Conservation (phyloP, 2,329 filamentous ascomycete genomes). For the Venturiaceae sp. region DNA sequence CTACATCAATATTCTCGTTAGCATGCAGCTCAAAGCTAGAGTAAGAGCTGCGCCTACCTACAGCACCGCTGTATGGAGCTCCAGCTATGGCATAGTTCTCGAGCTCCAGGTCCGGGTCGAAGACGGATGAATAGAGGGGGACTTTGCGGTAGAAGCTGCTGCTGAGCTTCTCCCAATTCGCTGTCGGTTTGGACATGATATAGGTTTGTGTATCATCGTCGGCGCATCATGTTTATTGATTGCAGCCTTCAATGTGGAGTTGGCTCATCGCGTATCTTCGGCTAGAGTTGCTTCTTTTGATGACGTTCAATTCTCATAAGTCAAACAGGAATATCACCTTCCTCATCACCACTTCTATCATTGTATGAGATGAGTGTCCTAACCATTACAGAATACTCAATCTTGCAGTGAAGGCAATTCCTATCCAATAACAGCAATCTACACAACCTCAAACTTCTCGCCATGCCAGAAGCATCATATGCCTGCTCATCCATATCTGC, state of each 20-base stretch:
- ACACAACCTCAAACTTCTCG: no score
- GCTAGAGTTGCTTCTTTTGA: neutral
- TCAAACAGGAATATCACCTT: no score
- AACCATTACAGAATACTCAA: no score
- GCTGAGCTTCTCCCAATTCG: conserved; percentile 90
- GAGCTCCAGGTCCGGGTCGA: conserved; percentile 86
- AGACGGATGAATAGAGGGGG: conserved; percentile 85
- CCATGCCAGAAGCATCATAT: no score
- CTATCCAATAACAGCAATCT: no score
- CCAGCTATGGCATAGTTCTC: conserved; percentile 89
- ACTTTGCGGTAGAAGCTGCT: conserved; percentile 93
- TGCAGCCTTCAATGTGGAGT: neutral
- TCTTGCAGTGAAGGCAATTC: no score
- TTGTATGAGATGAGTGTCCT: no score
- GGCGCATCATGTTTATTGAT: neutral
- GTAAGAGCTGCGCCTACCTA: conserved; percentile 51
- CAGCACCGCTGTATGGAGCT: conserved; percentile 84
- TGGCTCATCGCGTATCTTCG: neutral
- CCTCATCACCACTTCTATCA: no score
- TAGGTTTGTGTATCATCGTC: neutral
- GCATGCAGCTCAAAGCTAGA: neutral
- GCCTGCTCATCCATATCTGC: neutral
- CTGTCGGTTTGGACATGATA: conserved; percentile 54
- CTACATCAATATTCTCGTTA: conserved; percentile 18
- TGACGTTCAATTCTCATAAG: no score